A percentile compares a stretch with the other conserved stretches of the same genome.
phyloP scores from a whole-genome alignment of 1,139 yeast species.

The Zygoascus sp. region DNA sequence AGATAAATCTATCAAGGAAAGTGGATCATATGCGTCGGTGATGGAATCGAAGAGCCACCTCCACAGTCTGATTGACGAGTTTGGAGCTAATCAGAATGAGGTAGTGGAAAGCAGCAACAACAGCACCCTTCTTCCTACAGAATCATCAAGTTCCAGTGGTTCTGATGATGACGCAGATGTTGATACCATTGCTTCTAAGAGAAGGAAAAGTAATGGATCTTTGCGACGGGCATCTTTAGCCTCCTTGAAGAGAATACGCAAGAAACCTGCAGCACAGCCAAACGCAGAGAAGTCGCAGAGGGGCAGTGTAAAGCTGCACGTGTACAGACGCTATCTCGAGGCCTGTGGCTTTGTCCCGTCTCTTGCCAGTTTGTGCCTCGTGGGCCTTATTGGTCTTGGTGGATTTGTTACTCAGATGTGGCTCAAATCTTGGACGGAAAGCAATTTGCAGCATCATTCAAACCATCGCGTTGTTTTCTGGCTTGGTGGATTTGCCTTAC shows the following conservation, averaged over 20 bases:
- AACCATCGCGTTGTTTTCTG: conserved; percentile 67
- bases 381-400: conserved; percentile 46
- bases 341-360: conserved; percentile 81
- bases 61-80: conserved; percentile 32
- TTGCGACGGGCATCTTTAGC: conserved; percentile 68
- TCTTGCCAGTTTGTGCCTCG: conserved; percentile 40
- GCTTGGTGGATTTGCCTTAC: conserved; percentile 57
- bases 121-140: not conserved
- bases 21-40: conserved; percentile 29
- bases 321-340: conserved; percentile 69
- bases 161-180: conserved; percentile 7
- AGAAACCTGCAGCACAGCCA: conserved; percentile 30
- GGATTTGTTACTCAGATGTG: conserved; percentile 63
- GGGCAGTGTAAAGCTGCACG: conserved; percentile 84
- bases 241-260: conserved; percentile 38
- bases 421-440: conserved; percentile 94
- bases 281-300: conserved; percentile 65
- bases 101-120: conserved; percentile 6
- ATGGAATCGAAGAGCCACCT: conserved; percentile 25
- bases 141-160: conserved; percentile 1
- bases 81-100: conserved; percentile 31
- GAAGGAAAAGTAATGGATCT: conserved; percentile 37
- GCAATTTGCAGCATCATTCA: conserved; percentile 58
- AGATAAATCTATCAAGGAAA: conserved; percentile 50
- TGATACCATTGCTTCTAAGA: conserved; percentile 15